Evolutionary conservation across 2,329 filamentous ascomycete genomes (phyloP).

Genomic region (Xylaria sp.): DNA sequence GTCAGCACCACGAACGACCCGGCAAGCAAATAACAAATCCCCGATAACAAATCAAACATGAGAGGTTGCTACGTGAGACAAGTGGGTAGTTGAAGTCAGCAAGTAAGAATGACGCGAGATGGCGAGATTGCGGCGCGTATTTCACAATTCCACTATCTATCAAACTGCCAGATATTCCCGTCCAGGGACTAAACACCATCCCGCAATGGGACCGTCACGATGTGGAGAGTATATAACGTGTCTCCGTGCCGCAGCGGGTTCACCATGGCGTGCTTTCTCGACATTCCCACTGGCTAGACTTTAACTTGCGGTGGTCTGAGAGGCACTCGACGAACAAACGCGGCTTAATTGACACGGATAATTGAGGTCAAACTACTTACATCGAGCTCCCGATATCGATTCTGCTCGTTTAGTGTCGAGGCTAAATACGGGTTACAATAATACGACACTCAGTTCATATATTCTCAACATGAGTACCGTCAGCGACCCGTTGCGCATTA

Average conservation of each 20-base stretch:
- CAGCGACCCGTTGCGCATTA: constrained; percentile 20
- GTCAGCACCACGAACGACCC: constrained; percentile 27
- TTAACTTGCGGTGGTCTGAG: not conserved
- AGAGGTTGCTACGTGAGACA: constrained; percentile 14
- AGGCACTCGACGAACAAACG: not conserved
- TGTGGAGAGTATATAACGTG: constrained; percentile 35
- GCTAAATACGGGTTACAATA: not conserved
- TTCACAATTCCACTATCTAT: constrained; percentile 5
- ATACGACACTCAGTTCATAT: not conserved
- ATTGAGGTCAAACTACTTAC: not conserved
- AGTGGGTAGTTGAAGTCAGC: constrained; percentile 28
- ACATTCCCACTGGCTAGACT: constrained; percentile 10
- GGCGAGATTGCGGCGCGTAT: constrained; percentile 21
- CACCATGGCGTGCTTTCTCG: constrained; percentile 31
- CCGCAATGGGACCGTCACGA: constrained; percentile 1
- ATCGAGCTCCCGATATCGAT: not conserved
- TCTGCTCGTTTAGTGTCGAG: not conserved
- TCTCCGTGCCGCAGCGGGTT: constrained; percentile 18
- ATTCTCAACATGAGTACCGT: constrained; percentile 26
- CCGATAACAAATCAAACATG: constrained; percentile 28
- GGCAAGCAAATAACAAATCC: constrained; percentile 36
- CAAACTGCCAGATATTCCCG: not conserved
- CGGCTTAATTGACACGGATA: not conserved
- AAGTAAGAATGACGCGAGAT: constrained; percentile 30
- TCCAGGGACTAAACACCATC: constrained; percentile 17